Percentiles rank a stretch among this genome's conserved stretches.
phyloP scores from a whole-genome alignment of 352 stramenopile genomes.

The Globisporangium canariense region DNA sequence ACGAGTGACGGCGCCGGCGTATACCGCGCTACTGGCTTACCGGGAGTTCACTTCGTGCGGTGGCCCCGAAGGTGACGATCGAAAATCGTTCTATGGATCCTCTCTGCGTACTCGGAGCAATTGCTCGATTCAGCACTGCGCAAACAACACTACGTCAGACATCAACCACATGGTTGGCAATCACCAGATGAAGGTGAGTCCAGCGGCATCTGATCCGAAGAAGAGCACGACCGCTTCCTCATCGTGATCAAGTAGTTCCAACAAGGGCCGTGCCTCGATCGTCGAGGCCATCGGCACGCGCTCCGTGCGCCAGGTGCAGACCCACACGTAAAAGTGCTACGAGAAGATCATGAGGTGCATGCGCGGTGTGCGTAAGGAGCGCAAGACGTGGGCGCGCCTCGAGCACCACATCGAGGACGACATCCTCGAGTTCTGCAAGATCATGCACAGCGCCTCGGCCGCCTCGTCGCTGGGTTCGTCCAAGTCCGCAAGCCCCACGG shows the following conservation, averaged over 20 bases:
- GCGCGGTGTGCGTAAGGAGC: constrained; percentile 28
- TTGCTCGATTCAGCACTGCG: too few relatives aligned
- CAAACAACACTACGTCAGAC: too few relatives aligned
- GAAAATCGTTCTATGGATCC: too few relatives aligned
- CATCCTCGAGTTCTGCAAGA: constrained; percentile 20
- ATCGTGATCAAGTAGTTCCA: constrained; percentile 20
- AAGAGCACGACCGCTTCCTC: constrained; percentile 32
- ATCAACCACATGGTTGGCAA: too few relatives aligned
- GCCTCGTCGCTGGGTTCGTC: not conserved
- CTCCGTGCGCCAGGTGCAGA: not conserved
- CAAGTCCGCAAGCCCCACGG: not conserved
- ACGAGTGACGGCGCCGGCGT: too few relatives aligned
- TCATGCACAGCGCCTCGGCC: not conserved
- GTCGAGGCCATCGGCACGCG: constrained; percentile 22
- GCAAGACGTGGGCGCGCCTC: constrained; percentile 15
- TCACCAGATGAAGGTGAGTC: too few relatives aligned
- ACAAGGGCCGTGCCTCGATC: constrained; percentile 23
- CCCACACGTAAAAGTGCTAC: not conserved
- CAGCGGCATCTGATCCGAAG: constrained; percentile 26
- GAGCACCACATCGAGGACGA: constrained; percentile 27
- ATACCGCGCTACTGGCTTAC: too few relatives aligned
- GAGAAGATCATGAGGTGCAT: constrained; percentile 31
- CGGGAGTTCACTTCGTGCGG: too few relatives aligned
- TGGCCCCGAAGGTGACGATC: too few relatives aligned
- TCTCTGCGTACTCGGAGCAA: too few relatives aligned